Percentiles rank a stretch among this genome's conserved stretches.
These are phyloP conservation scores for Xanthoceras sorbifolium DNA, from an alignment of 345 rosid genomes.

Conservation along the genomic window DNA sequence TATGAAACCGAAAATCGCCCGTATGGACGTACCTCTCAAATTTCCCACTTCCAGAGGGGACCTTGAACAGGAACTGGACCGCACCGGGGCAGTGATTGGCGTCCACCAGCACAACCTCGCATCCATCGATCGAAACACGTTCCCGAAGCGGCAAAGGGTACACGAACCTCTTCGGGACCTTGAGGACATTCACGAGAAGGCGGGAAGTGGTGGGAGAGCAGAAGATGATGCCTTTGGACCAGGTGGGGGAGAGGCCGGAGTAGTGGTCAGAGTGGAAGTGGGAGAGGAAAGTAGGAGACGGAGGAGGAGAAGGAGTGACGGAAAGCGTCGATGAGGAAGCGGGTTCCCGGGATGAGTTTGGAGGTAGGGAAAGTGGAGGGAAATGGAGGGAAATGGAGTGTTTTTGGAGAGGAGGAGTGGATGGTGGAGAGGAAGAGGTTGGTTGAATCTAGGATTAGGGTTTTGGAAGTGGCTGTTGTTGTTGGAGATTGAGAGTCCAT, in stretches of 20 bases:
- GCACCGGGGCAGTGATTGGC: conserved; percentile 97
- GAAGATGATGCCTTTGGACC: conserved; percentile 81
- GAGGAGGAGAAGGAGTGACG: conserved; percentile 51
- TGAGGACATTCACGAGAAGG: conserved; percentile 58
- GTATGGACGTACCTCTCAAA: conserved; percentile 72
- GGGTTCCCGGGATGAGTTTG: conserved; percentile 73
- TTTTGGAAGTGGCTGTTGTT: background rate
- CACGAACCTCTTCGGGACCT: conserved; percentile 52
- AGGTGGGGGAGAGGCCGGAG: conserved; percentile 64
- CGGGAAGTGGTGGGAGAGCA: conserved; percentile 68
- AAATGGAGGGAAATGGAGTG: conserved; percentile 32
- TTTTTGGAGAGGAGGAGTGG: conserved; percentile 19
- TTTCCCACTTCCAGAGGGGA: conserved; percentile 31
- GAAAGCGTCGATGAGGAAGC: conserved; percentile 79
- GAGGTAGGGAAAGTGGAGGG: conserved; percentile 51
- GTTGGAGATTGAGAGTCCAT: conserved; percentile 31
- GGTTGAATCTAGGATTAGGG: conserved; percentile 56
- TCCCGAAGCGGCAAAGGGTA: conserved; percentile 48
- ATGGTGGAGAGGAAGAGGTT: conserved; percentile 53
- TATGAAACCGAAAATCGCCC: conserved; percentile 72
- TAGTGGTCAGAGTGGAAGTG: conserved; percentile 96
- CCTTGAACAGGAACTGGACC: conserved; percentile 74
- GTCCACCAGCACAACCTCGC: conserved; percentile 61
- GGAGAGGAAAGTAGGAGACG: conserved; percentile 73
- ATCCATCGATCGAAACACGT: conserved; percentile 55